Evolutionary conservation across 2,329 filamentous ascomycete species (phyloP), one percentile per base, ranked within the genome.

Genomic region (Zarea fungicola): DNA sequence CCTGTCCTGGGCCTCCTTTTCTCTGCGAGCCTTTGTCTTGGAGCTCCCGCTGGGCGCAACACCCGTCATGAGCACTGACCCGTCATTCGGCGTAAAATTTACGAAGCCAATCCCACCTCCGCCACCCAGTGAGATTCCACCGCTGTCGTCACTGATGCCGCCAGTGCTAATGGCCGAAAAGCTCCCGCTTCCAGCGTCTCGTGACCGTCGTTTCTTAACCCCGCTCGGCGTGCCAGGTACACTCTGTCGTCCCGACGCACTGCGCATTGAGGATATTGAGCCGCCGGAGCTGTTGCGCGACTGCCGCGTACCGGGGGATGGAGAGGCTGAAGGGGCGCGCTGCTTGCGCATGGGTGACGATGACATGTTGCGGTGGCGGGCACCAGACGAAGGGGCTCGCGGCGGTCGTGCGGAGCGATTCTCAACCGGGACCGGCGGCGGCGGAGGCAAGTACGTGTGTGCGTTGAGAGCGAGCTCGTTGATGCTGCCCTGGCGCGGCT

Each of bases 1-100:
- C 67, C 85, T 84, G 61, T 96, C 92, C 46, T 79, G 75, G 2
- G 89, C 89, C 70, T 96, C 92, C 65, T 89, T 87, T 66, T 97
- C 92, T 43, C 93, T 74, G 48, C 90, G 73, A n/a, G 89, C 89
- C 65, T 96, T 96, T 8, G 93, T 97, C 78, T 97, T 97, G 56
- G 82, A 87, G 57, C 84, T 90, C 9, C 93, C 93, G 55, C 85
- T 91, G 1, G 92, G 92, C 39, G 93, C 93, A 11, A 99, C 93
- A 5, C 91, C 92, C 7, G 81, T 89, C 66, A 99, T 80, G 36
- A 99, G 84, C 62, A 86, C 81, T 13, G 78, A 73, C 59, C 83
- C 84, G 65, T 99, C 91, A 42, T 77, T 74, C 1, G 89, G 84
- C 1, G 91, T 96, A 68, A 87, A 96, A 66, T 97, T 97, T 55